A percentile compares a stretch with the other conserved stretches of the same genome.
phyloP scores from a whole-genome alignment of 2,329 filamentous ascomycete species.

The Phoma sp. region DNA sequence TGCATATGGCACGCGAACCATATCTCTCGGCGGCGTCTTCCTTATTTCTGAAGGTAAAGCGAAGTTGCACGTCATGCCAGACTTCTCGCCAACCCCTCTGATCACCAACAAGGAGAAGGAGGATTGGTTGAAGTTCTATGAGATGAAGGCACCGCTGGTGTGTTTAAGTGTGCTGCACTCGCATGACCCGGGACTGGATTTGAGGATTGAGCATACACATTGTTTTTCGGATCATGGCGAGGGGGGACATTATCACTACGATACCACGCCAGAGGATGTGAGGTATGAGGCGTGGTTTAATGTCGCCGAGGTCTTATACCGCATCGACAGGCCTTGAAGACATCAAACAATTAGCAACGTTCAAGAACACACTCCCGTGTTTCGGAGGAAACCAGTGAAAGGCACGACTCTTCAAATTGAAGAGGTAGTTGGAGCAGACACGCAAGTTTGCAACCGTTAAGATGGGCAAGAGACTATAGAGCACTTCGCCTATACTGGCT shows the following conservation, averaged over 20 bases:
- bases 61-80: constrained; percentile 24
- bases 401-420: too few species aligned
- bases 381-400: too few species aligned
- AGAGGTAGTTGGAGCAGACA: too few species aligned
- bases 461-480: too few species aligned
- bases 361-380: too few species aligned
- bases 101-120: constrained; percentile 14
- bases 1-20: constrained; percentile 12
- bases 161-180: constrained; percentile 31
- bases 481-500: too few species aligned
- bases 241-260: constrained; percentile 55
- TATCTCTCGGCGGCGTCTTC: constrained; percentile 24
- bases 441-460: too few species aligned
- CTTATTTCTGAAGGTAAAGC: constrained; percentile 19
- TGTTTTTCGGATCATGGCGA: constrained; percentile 46
- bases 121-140: constrained; percentile 24
- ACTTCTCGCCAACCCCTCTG: constrained; percentile 19
- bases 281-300: constrained; percentile 59
- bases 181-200: constrained; percentile 48
- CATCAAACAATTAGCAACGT: not conserved
- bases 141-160: constrained; percentile 21
- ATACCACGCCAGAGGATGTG: constrained; percentile 48
- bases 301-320: constrained; percentile 50
- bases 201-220: constrained; percentile 59
- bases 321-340: constrained; percentile 42